Conservation (phyloP, 768 basidiomycete species). For the Coprinopsis strossmayeri region DNA sequence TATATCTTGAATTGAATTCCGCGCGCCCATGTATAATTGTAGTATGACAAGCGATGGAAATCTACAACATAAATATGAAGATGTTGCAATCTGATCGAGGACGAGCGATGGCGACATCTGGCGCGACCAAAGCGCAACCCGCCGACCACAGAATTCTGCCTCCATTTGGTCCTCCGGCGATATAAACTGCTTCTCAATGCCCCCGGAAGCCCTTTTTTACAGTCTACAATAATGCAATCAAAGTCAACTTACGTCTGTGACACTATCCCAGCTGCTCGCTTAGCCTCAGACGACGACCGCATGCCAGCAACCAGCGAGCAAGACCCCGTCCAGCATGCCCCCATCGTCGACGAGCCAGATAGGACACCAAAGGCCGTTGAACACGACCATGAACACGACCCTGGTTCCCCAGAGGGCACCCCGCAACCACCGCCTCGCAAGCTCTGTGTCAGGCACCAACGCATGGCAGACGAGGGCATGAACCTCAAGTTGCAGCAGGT, state of each 20-base stretch:
- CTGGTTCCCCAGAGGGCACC: conserved; percentile 18
- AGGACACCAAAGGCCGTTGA: conserved; percentile 10
- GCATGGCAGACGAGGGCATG: conserved; percentile 95
- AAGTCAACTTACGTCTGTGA: conserved; percentile 53
- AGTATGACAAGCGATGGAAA: conserved; percentile 14
- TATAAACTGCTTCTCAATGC: not conserved
- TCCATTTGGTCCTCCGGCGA: not conserved
- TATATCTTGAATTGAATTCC: conserved; percentile 41
- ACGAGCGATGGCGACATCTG: conserved; percentile 36
- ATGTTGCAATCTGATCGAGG: conserved; percentile 10
- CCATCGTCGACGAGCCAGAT: conserved; percentile 11
- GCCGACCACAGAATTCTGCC: not conserved
- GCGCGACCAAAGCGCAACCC: conserved; percentile 27
- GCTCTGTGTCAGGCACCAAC: conserved; percentile 88
- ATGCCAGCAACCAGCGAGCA: conserved; percentile 4
- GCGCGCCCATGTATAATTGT: conserved; percentile 19
- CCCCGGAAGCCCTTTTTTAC: not conserved
- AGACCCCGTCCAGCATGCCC: not conserved
- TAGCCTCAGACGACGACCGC: conserved; percentile 24
- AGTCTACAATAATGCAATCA: conserved; percentile 6
- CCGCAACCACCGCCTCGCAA: conserved; percentile 53
- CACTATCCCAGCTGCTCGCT: conserved; percentile 58
- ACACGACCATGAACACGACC: conserved; percentile 10
- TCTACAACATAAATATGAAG: conserved; percentile 16
- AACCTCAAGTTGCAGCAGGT: conserved; percentile 80